A percentile compares a stretch with the other conserved stretches of the same genome.
Conservation (phyloP, 768 basidiomycete genomes). For the Sporobolomyces pararoseus region DNA sequence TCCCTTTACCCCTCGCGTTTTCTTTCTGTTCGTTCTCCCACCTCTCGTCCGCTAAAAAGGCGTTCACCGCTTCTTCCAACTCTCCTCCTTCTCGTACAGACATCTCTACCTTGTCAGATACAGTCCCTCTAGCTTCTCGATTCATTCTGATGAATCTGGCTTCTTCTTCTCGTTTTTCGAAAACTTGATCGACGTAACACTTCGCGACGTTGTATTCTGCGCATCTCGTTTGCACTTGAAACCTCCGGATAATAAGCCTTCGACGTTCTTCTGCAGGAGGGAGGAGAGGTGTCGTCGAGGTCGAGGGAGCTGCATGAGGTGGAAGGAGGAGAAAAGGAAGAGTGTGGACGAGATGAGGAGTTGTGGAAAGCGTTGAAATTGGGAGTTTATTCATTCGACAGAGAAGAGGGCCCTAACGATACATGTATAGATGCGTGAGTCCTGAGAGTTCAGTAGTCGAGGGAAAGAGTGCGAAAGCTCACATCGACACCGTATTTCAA, state of each 20-base stretch:
- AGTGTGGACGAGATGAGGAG: slow-evolving; percentile 38
- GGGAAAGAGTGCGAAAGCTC: not conserved
- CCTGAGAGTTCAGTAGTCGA: not conserved
- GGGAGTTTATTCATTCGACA: slow-evolving; percentile 37
- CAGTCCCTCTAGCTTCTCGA: not conserved
- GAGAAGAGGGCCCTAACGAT: slow-evolving; percentile 18
- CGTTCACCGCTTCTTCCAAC: slow-evolving; percentile 29
- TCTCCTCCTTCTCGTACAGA: slow-evolving; percentile 28
- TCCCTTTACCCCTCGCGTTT: slow-evolving; percentile 7
- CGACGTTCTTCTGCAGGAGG: slow-evolving; percentile 15
- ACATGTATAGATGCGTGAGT: not conserved
- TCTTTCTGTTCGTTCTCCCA: slow-evolving; percentile 34
- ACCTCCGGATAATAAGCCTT: slow-evolving; percentile 28
- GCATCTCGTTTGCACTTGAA: slow-evolving; percentile 26
- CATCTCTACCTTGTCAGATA: not conserved
- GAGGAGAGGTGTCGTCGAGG: slow-evolving; percentile 25
- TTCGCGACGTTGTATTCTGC: slow-evolving; percentile 27
- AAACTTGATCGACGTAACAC: slow-evolving; percentile 32
- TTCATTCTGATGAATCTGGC: slow-evolving; percentile 17
- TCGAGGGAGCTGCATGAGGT: slow-evolving; percentile 4
- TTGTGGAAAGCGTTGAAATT: slow-evolving; percentile 37
- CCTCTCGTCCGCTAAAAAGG: slow-evolving; percentile 27
- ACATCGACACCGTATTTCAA: slow-evolving; percentile 32
- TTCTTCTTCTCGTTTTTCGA: slow-evolving; percentile 16
- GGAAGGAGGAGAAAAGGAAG: slow-evolving; percentile 40